phyloP scores from a whole-genome alignment of 805 yeast species.

The Isabelozyma heimii region DNA sequence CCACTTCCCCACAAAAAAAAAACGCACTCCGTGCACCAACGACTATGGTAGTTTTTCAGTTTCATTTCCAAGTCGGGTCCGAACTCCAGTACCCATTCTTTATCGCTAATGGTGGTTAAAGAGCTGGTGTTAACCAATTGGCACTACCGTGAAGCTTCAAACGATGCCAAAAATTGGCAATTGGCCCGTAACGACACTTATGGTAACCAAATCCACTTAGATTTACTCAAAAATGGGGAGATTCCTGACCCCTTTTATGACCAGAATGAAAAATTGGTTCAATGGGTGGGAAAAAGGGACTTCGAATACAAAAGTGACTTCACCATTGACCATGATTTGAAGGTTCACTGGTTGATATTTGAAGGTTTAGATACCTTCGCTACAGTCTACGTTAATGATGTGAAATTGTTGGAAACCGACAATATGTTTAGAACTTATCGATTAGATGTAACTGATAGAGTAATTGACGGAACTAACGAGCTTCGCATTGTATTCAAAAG shows the following conservation, averaged over 20 bases:
- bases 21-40: too few relatives aligned
- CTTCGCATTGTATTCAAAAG: slow-evolving; percentile 36
- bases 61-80: too few relatives aligned
- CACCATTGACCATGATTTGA: neutral
- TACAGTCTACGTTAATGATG: slow-evolving; percentile 39
- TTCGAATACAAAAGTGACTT: slow-evolving; percentile 46
- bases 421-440: slow-evolving; percentile 43
- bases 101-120: neutral
- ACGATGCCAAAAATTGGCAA: slow-evolving; percentile 7
- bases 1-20: too few relatives aligned
- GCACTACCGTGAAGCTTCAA: slow-evolving; percentile 6
- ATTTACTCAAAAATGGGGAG: slow-evolving; percentile 31
- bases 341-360: slow-evolving; percentile 27
- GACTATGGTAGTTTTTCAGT: too few relatives aligned
- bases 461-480: slow-evolving; percentile 20
- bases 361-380: slow-evolving; percentile 46
- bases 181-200: neutral
- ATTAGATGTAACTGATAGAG: slow-evolving; percentile 19
- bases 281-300: slow-evolving; percentile 49
- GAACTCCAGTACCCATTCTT: neutral
- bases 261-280: slow-evolving; percentile 41
- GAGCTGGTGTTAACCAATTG: slow-evolving; percentile 7
- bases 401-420: slow-evolving; percentile 29
- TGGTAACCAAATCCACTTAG: neutral
- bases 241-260: slow-evolving; percentile 48